A percentile compares a stretch with the other conserved stretches of the same genome.
phyloP scores from a whole-genome alignment of 345 rosid genomes.

The Conringia planisiliqua region DNA sequence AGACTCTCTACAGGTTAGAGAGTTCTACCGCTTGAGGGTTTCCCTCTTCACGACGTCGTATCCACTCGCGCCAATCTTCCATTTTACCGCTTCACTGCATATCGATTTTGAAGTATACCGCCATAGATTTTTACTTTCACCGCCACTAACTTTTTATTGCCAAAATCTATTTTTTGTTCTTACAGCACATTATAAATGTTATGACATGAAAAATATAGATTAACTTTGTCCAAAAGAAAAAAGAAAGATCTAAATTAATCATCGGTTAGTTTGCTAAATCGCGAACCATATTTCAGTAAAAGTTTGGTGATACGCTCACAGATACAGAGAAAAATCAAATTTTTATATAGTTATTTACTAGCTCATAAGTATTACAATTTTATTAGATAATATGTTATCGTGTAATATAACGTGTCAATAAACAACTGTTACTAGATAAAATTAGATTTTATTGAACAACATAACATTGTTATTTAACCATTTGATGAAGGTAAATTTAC shows the following conservation, averaged over 20 bases:
- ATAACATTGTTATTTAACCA: background rate
- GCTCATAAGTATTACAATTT: background rate
- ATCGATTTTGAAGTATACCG: background rate
- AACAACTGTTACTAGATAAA: background rate
- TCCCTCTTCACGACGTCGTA: slow-evolving; percentile 19
- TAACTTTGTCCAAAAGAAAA: too few relatives aligned
- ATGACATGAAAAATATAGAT: background rate
- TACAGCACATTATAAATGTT: background rate
- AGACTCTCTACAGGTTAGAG: slow-evolving; percentile 27
- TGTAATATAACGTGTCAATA: background rate
- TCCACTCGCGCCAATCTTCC: background rate
- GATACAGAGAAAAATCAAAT: background rate
- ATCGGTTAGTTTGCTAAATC: background rate
- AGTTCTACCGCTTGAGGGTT: slow-evolving; percentile 20
- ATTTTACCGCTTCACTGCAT: slow-evolving; percentile 16
- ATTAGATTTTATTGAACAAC: background rate
- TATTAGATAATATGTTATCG: background rate
- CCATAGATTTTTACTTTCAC: background rate
- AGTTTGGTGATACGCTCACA: background rate
- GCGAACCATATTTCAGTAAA: background rate
- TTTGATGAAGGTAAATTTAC: background rate
- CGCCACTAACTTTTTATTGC: background rate
- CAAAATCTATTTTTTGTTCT: background rate
- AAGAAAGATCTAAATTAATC: background rate
- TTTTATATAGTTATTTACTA: too few relatives aligned